These are phyloP conservation scores for Suillus weaverae DNA, from an alignment of 768 basidiomycete genomes.

Conservation along the genomic window DNA sequence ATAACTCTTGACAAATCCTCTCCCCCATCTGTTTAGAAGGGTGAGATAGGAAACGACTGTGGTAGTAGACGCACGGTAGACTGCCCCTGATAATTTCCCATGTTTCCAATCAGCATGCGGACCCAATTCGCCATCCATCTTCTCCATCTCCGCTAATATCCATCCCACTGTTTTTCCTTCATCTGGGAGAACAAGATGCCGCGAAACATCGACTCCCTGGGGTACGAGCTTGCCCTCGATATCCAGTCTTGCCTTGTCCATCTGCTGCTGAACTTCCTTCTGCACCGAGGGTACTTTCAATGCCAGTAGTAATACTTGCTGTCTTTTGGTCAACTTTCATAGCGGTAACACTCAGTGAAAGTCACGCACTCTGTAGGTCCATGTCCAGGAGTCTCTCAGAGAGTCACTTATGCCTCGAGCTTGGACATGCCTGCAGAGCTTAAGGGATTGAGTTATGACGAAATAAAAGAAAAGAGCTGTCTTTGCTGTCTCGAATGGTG, in stretches of 20 bases:
- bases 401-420: constrained; percentile 36
- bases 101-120: constrained; percentile 54
- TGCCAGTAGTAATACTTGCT: constrained; percentile 57
- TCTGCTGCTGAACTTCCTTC: constrained; percentile 58
- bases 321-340: background rate
- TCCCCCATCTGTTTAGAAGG: constrained; percentile 64
- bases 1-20: constrained; percentile 78
- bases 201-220: constrained; percentile 56
- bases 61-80: constrained; percentile 66
- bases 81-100: constrained; percentile 81
- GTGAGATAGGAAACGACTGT: background rate
- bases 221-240: constrained; percentile 72
- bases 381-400: constrained; percentile 27
- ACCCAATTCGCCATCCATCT: constrained; percentile 66
- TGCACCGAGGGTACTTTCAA: constrained; percentile 62
- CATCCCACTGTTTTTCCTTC: constrained; percentile 67
- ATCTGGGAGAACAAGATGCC: constrained; percentile 66
- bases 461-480: constrained; percentile 37
- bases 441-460: constrained; percentile 25
- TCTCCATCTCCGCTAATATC: constrained; percentile 77
- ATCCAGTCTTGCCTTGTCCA: constrained; percentile 61
- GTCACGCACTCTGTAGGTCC: constrained; percentile 26
- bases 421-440: constrained; percentile 34
- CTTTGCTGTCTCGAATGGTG: constrained; percentile 32
- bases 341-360: background rate